Base-by-base conservation (phyloP, 441 rosid species). In the Gossypium schwendimanii region DNA sequence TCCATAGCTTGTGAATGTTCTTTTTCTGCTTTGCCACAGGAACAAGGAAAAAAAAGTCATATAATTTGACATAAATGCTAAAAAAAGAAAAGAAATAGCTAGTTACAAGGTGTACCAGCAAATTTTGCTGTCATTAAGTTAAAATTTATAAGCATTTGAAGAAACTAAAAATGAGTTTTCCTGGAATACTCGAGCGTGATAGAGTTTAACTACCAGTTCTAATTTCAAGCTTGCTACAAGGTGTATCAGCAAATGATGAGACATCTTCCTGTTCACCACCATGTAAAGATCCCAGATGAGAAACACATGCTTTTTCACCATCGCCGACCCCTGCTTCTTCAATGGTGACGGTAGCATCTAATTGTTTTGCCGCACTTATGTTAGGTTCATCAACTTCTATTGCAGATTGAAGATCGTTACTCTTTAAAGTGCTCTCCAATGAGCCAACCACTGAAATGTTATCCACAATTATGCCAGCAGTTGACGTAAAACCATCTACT, bases 221-320 rank as follows among this genome's bases (percentile, higher is more conserved):
- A 20, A 55, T 20, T 55, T 71, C 53, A 47, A 66, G 53, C 68
- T 47, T 39, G 55, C 72, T 17, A 39, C 18, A 52, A 69, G 77
- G 63, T 63, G 45, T 15, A 24, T 69, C 62, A 59, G 28, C 52
- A 50, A 7, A 9, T 55, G 58, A 50, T 36, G 45, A 20, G 17
- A 49, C 54, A 23, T 47, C 66, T 49, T 59, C 60, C 68, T 4
- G 20, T 10, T 65, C 26, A 12, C 59, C 59, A 24, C 61, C 52
- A 28, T 31, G 33, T 18, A 63, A 45, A n/a, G n/a, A 54, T n/a
- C 14, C 33, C 60, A 63, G 66, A 26, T 68, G 26, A 45, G 44
- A 63, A 31, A 3, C 39, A 44, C 7, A 50, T 0, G 52, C 9
- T 69, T n/a, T 61, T 36, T 21, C 60, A 15, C 39, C 44, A 31